phyloP scores from a whole-genome alignment of 2,329 filamentous ascomycete genomes.

The Epichloe elymi region DNA sequence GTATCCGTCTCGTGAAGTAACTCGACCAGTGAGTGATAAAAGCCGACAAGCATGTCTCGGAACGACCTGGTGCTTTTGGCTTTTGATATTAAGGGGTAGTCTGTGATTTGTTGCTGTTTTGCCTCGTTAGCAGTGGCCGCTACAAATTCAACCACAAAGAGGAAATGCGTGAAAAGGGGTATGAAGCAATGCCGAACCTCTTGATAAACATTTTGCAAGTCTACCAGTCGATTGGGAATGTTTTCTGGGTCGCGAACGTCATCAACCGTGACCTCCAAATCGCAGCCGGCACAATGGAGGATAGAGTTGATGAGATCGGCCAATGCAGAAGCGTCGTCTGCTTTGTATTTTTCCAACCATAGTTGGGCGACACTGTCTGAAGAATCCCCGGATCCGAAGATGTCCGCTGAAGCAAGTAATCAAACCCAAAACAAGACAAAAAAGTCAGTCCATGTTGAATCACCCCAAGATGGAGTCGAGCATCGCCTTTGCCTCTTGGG shows the following conservation, averaged over 20 bases:
- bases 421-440: conserved; percentile 5
- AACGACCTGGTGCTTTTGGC: conserved; percentile 66
- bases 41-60: conserved; percentile 61
- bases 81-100: conserved; percentile 84
- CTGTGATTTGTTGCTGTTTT: conserved; percentile 57
- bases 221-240: conserved; percentile 60
- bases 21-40: conserved; percentile 65
- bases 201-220: conserved; percentile 82
- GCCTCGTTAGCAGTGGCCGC: conserved; percentile 15
- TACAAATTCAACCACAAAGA: neutral
- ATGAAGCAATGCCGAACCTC: conserved; percentile 37
- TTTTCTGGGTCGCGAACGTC: conserved; percentile 88
- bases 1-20: conserved; percentile 71
- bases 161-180: neutral
- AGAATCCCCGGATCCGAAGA: conserved; percentile 46
- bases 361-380: conserved; percentile 44
- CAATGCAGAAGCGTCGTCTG: conserved; percentile 40
- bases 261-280: conserved; percentile 62
- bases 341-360: conserved; percentile 46
- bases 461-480: neutral
- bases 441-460: neutral
- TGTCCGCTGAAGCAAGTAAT: conserved; percentile 35
- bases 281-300: conserved; percentile 63
- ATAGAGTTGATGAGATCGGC: conserved; percentile 55
- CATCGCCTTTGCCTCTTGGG: neutral